These are phyloP conservation scores for Tolypocladium album DNA, from an alignment of 2,329 filamentous ascomycete genomes.

Conservation along the genomic window DNA sequence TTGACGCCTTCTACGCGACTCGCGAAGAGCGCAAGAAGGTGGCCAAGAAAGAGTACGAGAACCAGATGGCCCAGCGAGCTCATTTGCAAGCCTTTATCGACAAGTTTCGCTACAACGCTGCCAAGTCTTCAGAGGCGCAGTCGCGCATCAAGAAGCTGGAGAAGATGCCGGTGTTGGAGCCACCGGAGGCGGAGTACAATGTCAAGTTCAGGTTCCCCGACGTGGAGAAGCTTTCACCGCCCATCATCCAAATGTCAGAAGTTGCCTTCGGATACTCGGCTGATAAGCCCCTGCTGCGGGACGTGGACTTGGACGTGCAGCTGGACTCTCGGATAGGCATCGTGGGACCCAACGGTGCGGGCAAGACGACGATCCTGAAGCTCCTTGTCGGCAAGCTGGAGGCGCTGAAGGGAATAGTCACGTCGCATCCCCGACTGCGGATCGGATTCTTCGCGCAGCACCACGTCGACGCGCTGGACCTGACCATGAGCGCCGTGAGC, in stretches of 20 bases:
- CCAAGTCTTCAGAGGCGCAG: constrained; percentile 96
- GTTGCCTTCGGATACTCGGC: constrained; percentile 81
- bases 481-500: constrained; percentile 78
- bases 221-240: constrained; percentile 93
- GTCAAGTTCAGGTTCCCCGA: constrained; percentile 97
- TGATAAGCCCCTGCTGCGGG: constrained; percentile 68
- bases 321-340: constrained; percentile 97
- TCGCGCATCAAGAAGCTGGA: constrained; percentile 99
- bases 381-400: constrained; percentile 82
- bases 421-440: constrained; percentile 76
- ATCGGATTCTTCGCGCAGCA: constrained; percentile 98
- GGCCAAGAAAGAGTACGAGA: constrained; percentile 94
- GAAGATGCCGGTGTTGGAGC: constrained; percentile 83
- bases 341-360: constrained; percentile 96
- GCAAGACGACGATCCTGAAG: constrained; percentile 97
- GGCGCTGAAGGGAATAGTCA: constrained; percentile 71
- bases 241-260: constrained; percentile 93
- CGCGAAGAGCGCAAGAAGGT: constrained; percentile 96
- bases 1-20: constrained; percentile 93
- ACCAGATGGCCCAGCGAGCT: constrained; percentile 87
- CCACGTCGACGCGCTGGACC: constrained; percentile 90
- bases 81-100: constrained; percentile 98
- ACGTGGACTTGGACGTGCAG: constrained; percentile 93
- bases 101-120: constrained; percentile 98
- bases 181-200: constrained; percentile 87